Evolutionary conservation across 257 asterid species (phyloP).

Genomic region (Cruciata laevipes): DNA sequence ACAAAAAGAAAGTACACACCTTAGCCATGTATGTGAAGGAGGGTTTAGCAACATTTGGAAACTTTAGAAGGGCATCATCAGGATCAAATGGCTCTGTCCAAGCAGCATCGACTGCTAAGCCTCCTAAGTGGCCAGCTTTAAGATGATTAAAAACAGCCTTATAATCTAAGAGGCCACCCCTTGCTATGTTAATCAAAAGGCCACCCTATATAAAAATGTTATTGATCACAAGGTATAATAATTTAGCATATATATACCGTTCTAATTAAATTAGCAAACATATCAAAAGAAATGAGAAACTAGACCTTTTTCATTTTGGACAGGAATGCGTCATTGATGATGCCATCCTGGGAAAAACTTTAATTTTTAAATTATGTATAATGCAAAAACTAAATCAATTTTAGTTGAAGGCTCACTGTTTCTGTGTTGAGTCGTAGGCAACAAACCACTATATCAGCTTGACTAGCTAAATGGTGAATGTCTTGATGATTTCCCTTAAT

Average conservation of each 20-base stretch:
- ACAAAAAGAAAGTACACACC: constrained; percentile 34
- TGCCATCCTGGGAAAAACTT: constrained; percentile 82
- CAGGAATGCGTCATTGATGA: constrained; percentile 54
- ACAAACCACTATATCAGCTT: constrained; percentile 81
- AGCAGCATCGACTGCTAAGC: constrained; percentile 88
- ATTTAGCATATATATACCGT: not conserved
- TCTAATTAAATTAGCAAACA: not conserved
- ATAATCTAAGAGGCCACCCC: constrained; percentile 86
- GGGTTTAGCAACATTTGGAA: constrained; percentile 69
- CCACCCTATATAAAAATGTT: constrained; percentile 48
- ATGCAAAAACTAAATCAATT: too few species aligned
- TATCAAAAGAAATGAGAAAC: not conserved
- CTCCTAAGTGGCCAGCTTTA: constrained; percentile 82
- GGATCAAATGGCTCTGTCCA: constrained; percentile 98
- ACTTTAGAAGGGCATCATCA: constrained; percentile 58
- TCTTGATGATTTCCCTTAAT: constrained; percentile 73
- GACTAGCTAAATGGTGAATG: constrained; percentile 58
- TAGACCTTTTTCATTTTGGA: constrained; percentile 89
- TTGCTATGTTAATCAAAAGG: constrained; percentile 62
- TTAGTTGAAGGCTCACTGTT: constrained; percentile 55
- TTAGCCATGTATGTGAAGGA: constrained; percentile 81
- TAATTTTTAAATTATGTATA: too few species aligned
- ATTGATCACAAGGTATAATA: not conserved
- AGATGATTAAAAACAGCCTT: constrained; percentile 61
- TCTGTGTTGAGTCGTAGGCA: constrained; percentile 70